Evolutionary conservation across 768 basidiomycete species (phyloP).

Genomic region (Royoungia palumana): DNA sequence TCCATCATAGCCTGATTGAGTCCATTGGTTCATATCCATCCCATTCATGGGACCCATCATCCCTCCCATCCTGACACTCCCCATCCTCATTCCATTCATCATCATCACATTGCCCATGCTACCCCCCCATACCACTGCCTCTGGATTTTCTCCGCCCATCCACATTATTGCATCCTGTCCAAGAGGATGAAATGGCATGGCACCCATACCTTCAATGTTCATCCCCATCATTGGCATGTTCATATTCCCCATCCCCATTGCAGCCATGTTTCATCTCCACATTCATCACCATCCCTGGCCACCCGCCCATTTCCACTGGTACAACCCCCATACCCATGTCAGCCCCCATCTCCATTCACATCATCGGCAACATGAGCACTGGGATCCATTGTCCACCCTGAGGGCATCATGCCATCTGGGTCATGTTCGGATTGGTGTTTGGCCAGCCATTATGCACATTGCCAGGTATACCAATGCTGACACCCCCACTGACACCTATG

Average conservation of each 20-base stretch:
- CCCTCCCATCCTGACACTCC: constrained; percentile 31
- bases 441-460: constrained; percentile 13
- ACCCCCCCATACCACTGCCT: constrained; percentile 37
- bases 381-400: constrained; percentile 23
- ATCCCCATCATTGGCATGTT: constrained; percentile 43
- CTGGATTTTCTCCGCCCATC: constrained; percentile 33
- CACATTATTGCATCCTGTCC: constrained; percentile 30
- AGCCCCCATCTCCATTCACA: constrained; percentile 32
- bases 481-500: constrained; percentile 20
- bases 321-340: constrained; percentile 37
- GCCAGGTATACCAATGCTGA: constrained; percentile 13
- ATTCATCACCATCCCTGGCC: constrained; percentile 37
- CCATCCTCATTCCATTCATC: constrained; percentile 38
- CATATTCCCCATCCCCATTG: constrained; percentile 40
- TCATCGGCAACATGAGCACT: constrained; percentile 39
- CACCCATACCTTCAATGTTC: constrained; percentile 34
- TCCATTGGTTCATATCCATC: constrained; percentile 41
- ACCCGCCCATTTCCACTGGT: constrained; percentile 33
- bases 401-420: background rate
- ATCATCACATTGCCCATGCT: constrained; percentile 44
- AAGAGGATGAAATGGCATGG: constrained; percentile 22
- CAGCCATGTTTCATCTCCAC: constrained; percentile 37
- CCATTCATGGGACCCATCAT: constrained; percentile 35
- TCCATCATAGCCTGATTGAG: constrained; percentile 32
- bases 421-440: background rate